Base-by-base conservation (phyloP, 2,329 filamentous ascomycete species). In the Xylaria multiplex region DNA sequence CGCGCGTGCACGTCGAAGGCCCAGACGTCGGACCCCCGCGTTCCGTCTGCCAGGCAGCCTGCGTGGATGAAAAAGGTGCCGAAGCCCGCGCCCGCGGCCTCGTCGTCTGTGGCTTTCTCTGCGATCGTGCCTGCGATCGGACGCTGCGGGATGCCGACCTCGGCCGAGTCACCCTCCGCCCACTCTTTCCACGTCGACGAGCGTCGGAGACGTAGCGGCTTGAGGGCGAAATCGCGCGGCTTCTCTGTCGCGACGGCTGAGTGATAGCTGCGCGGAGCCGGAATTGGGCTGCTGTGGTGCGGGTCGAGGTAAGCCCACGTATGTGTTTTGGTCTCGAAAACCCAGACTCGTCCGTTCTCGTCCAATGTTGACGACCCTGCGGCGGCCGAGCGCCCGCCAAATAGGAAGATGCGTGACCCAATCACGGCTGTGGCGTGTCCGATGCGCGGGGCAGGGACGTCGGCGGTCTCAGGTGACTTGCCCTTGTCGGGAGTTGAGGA, bases 1-100 rank as follows among this genome's bases (percentile, higher is more conserved):
- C 83, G 81, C 7, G 83, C 83, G 54, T 81, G 81, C 27, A 95
- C 78, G 73, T 91, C 88, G 75, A 96, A 96, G 0, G 88, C 87
- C 93, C 93, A 97, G 6, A 94, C 79, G 75, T 97, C 93, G 11
- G 82, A 81, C 45, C 82, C 81, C 2, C 91, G 81, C 2, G 88
- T 82, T 11, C 88, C 90, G 32, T 80, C 84, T 6, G 86, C 84
- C 0, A 91, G 84, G 73, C 89, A 91, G 3, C 93, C 93, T 4
- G 91, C 92, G 76, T 96, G 93, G 37, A 97, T 77, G 75, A 92
- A 90, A 52, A 97, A 81, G 0, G 87, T 91, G 22, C 90, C 88
- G 62, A 87, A 86, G 3, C 90, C 90, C 50, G 87, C 83, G 2
- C 81, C 81, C 69, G 87, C 86, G 70, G 89, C 81, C 71, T 88